A percentile compares a stretch with the other conserved stretches of the same genome.
phyloP scores from a whole-genome alignment of 805 yeast genomes.

The Candida manassasensis region DNA sequence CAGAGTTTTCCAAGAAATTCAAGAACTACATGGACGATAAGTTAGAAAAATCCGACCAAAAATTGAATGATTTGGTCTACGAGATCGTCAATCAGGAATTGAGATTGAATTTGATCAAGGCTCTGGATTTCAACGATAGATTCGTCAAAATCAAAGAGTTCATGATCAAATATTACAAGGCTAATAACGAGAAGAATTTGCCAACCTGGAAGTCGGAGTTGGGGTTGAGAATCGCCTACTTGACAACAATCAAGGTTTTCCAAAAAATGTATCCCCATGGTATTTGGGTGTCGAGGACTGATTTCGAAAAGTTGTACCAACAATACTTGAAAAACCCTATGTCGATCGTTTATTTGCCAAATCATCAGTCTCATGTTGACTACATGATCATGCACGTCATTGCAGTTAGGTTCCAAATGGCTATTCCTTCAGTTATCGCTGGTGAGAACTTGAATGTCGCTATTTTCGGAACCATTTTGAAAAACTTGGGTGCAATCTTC shows the following conservation, averaged over 20 bases:
- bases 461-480: conserved; percentile 46
- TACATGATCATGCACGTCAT: conserved; percentile 54
- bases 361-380: conserved; percentile 60
- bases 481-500: conserved; percentile 52
- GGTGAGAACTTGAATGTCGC: conserved; percentile 65
- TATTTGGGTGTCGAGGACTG: conserved; percentile 32
- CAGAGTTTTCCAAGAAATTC: conserved; percentile 23
- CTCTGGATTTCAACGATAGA: conserved; percentile 27
- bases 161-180: conserved; percentile 33
- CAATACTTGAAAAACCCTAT: conserved; percentile 35
- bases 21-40: conserved; percentile 28
- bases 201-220: conserved; percentile 25
- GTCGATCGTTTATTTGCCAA: conserved; percentile 50
- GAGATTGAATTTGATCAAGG: conserved; percentile 31
- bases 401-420: conserved; percentile 48
- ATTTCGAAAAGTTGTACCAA: conserved; percentile 25
- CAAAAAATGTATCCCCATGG: conserved; percentile 39
- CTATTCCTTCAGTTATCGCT: conserved; percentile 56
- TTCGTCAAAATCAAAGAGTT: conserved; percentile 33
- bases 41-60: conserved; percentile 27
- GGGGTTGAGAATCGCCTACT: conserved; percentile 29
- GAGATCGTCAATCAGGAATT: conserved; percentile 34
- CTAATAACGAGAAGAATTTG: conserved; percentile 32
- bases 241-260: conserved; percentile 31
- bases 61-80: conserved; percentile 32